A percentile compares a stretch with the other conserved stretches of the same genome.
Conservation (phyloP, 163 green algal species). For the Volvox carteri region DNA sequence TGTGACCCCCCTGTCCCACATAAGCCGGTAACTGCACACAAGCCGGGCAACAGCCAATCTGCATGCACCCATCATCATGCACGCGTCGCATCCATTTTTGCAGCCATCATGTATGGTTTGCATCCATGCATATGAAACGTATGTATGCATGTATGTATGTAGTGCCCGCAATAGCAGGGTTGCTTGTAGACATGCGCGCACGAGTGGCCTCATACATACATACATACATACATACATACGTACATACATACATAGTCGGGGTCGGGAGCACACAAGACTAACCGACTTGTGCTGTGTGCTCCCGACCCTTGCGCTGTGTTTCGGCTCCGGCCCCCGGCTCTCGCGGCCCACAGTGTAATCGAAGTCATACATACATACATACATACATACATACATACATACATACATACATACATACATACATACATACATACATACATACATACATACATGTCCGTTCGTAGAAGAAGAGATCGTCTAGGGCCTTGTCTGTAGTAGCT, state of each 20-base stretch:
- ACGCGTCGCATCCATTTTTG: no score
- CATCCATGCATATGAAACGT: no score
- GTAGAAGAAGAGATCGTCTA: neutral
- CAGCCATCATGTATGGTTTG: no score
- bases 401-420: neutral
- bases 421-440: neutral
- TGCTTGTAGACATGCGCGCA: no score
- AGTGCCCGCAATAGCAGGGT: no score
- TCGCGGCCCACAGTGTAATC: neutral
- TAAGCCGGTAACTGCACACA: no score
- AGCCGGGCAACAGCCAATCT: no score
- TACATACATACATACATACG: neutral
- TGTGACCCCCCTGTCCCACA: no score
- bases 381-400: conserved; percentile 2
- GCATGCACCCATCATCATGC: no score
- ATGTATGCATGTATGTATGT: no score
- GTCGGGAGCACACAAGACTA: neutral
- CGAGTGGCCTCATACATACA: neutral
- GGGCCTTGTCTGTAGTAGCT: neutral
- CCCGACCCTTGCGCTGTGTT: neutral
- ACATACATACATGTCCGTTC: neutral
- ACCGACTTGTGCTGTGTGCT: neutral
- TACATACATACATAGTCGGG: neutral
- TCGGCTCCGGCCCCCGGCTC: neutral
- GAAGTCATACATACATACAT: neutral